Conservation (phyloP, 1,139 yeast species). For the Wickerhamiella pararugosa region DNA sequence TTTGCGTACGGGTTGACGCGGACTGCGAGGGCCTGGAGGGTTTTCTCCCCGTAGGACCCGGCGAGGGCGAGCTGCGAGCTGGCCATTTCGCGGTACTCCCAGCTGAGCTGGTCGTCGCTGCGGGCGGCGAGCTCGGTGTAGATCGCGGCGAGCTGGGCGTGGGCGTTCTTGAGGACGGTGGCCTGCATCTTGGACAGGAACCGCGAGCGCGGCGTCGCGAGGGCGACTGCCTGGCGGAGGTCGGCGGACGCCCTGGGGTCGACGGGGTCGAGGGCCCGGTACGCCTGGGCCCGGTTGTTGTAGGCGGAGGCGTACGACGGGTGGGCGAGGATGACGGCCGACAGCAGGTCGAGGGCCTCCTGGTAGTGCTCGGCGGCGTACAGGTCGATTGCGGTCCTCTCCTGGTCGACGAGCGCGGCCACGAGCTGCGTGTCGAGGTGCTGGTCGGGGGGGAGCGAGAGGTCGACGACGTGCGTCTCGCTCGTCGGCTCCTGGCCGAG, state of each 20-base stretch:
- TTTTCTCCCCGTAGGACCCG: slow-evolving; percentile 21
- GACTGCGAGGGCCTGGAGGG: slow-evolving; percentile 19
- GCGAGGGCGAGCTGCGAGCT: slow-evolving; percentile 19
- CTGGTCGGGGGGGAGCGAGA: slow-evolving; percentile 18
- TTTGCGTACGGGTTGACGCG: slow-evolving; percentile 24
- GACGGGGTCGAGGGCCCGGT: slow-evolving; percentile 9
- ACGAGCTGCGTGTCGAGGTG: slow-evolving; percentile 13
- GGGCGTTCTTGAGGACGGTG: slow-evolving; percentile 20
- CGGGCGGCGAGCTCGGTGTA: slow-evolving; percentile 14
- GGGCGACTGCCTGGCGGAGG: slow-evolving; percentile 17
- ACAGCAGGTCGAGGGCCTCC: slow-evolving; percentile 15
- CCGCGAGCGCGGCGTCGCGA: slow-evolving; percentile 16
- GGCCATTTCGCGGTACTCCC: slow-evolving; percentile 21
- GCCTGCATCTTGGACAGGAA: slow-evolving; percentile 22
- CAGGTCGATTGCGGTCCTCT: slow-evolving; percentile 17
- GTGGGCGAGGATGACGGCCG: slow-evolving; percentile 14
- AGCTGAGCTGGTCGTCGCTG: slow-evolving; percentile 10
- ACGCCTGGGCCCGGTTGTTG: slow-evolving; percentile 23
- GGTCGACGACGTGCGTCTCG: slow-evolving; percentile 13
- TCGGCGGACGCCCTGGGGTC: slow-evolving; percentile 12
- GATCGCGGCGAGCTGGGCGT: slow-evolving; percentile 20
- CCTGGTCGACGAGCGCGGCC: slow-evolving; percentile 14
- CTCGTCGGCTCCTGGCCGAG: not conserved
- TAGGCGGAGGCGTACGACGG: slow-evolving; percentile 24
- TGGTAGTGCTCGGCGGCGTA: slow-evolving; percentile 12